Base-by-base conservation (phyloP, 768 basidiomycete genomes). In the Panaeolus papilionaceus region DNA sequence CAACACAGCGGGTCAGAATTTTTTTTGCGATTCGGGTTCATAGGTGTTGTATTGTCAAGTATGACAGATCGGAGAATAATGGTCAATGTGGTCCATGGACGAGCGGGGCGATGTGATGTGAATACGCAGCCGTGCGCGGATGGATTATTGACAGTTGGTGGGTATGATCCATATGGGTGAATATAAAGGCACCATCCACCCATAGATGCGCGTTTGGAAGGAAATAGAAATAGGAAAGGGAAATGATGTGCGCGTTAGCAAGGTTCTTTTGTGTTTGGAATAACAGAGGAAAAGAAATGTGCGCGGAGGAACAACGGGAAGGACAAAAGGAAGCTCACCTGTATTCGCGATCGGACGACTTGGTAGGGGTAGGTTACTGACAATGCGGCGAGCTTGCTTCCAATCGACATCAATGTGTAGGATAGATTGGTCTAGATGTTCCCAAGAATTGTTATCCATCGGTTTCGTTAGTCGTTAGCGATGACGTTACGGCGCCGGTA, bases 291-390 rank as follows among this genome's bases (percentile, higher is more conserved):
- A 8, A 49, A 20, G 9, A n/a, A 3, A 20, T 23, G 26, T 38
- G 51, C 37, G 38, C 18, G 54, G 61, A 65, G 3, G 7, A 26
- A 6, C 9, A 23, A 49, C 2, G 47, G 42, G 16, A 1, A 40
- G 11, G 14, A 40, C 14, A 44, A 14, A 44, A 38, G 68, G 1
- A 20, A 16, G 75, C 85, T 39, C 66, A 95, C 96, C 79, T 99
- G 97, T 76, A 99, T 87, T 63, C 96, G 88, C 2, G 97, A 96
- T 64, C 97, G 89, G 47, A 99, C 85, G 51, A 99, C 98, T 80
- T 99, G 98, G 77, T 99, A 99, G 8, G 98, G 98, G 77, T 99
- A 99, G 39, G 98, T 99, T 23, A 89, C 71, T 5, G 87, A 79
- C 47, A 99, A 87, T 0, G 98, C 95, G 23, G 86, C 85, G 5